Base-by-base conservation (phyloP, 345 rosid species). In the Chamaenerion angustifolium region DNA sequence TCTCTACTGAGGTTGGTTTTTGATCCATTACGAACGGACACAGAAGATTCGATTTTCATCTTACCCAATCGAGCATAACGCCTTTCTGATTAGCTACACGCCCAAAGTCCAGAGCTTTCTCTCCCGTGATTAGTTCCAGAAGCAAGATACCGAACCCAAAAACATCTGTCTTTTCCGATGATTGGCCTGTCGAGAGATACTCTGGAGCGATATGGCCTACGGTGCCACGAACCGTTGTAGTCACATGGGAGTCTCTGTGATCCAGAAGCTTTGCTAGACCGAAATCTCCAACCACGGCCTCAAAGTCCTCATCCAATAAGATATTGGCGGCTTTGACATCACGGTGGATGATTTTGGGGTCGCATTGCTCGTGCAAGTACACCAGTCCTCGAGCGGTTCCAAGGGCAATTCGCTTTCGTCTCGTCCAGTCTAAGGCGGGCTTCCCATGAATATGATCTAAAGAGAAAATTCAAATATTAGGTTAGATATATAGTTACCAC, bases 261-360 rank as follows among this genome's bases (percentile, higher is more conserved):
- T 89, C 97, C 51, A 89, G 51, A 65, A 89, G 97, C 83, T 89
- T 89, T 18, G 97, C 97, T 67, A 89, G 68, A 51, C 97, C 97
- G 35, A 89, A 89, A 76, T 89, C 97, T 12, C 97, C 97, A 46
- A 89, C 97, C 27, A 89, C 89, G 12, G 97, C 97, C 65, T 89
- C 97, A 51, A 85, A 85, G 49, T 82, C 95, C 57, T 76, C 93
- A 66, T 88, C 97, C 67, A 85, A 61, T 51, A 88, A 69, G 65
- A 88, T 88, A 67, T 85, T 89, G 71, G 95, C 97, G 6, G 97
- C 97, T 65, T 89, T 89, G 65, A 89, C 97, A 66, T 89, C 97
- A 1, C 97, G 76, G 64, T 89, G 97, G 42, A 89, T 89, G 13
- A 89, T 89, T 69, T 85, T 89, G 0, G 93, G 97, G 55, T 88